Evolutionary conservation across 805 yeast species (phyloP), one percentile per base, ranked within the genome.

Genomic region (Metschnikowia bowlesiae): DNA sequence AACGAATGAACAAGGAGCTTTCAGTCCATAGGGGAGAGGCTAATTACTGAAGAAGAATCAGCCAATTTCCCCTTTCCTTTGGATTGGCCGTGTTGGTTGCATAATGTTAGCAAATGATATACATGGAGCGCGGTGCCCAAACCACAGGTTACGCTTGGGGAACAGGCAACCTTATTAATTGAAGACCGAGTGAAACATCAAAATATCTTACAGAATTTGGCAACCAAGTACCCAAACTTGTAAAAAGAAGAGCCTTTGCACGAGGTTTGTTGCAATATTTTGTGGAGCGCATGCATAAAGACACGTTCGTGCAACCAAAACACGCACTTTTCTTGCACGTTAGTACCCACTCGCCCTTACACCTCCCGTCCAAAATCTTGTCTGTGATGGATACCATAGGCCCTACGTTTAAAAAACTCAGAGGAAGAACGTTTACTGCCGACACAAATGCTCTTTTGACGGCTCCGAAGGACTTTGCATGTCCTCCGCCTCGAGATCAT

Each of bases 341-440:
- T 35, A 42, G 45, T 42, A 33, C 45, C 41, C 37, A 33, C n/a
- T 26, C 31, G 38, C 43, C 43, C 36, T 36, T 18, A 32, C 38
- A 31, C 34, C 37, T 6, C 34, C 35, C 32, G 39, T 22, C 26
- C 30, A 6, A 37, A 30, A 22, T 32, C 34, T 39, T 26, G 22
- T 16, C 40, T 16, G 22, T 31, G 26, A 57, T 54, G 60, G 54
- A 55, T 46, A 54, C 57, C 39, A 48, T 55, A 26, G 58, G 54
- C 32, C 59, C 60, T 29, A 53, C 62, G 35, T 56, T 66, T 39
- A 58, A 59, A 33, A 53, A 56, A 51, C 53, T 66, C 14, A 59
- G 63, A 47, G 67, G 61, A 33, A 59, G 61, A 38, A 58, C 60
- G 22, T 57, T 68, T 32, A 65, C 67, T 26, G 48, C 53, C 7